Evolutionary conservation across 768 basidiomycete genomes (phyloP), one percentile per base, ranked within the genome.

Genomic region (Boletus sp.): DNA sequence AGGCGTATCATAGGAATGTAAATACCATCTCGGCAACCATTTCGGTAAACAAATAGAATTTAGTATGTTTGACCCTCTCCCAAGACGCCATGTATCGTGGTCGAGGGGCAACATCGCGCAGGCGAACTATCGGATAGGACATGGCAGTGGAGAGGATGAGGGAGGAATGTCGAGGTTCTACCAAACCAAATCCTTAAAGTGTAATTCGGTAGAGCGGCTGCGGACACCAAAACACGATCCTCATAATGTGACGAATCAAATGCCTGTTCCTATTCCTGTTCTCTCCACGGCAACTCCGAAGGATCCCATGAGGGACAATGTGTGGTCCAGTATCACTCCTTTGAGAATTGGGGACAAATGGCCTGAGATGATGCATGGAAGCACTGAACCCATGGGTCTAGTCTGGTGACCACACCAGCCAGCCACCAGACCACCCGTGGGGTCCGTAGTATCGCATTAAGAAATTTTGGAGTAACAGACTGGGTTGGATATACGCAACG

Each of bases 11-110:
- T 3, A 23, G 29, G 19, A 34, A 50, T 27, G 1, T 11, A 69
- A 69, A 65, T 55, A 86, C 83, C 59, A 74, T 70, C 67, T 89
- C 87, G 11, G 84, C 85, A 35, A 86, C 71, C 59, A 79, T 75
- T 65, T 88, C 82, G 9, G 79, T 71, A 1, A 80, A 50, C 77
- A 81, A 78, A 54, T 85, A 85, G 7, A 76, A 67, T 34, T 74
- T 69, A 47, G 55, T 71, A 55, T 79, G 75, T 51, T 78, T 72
- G 60, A 72, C 60, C 56, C 64, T 77, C 60, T 85, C 83, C 83
- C 82, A 85, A 35, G 65, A 56, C 8, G 64, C 61, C 61, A 83
- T 73, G 49, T 76, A 61, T 29, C 64, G 60, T 29, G 74, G 67
- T 30, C 73, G 77, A 42, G 66, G 62, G 34, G 65, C 61, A 38